Evolutionary conservation across 164 flowering plant species (phyloP).

Genomic region (Dillenia turbinata): DNA sequence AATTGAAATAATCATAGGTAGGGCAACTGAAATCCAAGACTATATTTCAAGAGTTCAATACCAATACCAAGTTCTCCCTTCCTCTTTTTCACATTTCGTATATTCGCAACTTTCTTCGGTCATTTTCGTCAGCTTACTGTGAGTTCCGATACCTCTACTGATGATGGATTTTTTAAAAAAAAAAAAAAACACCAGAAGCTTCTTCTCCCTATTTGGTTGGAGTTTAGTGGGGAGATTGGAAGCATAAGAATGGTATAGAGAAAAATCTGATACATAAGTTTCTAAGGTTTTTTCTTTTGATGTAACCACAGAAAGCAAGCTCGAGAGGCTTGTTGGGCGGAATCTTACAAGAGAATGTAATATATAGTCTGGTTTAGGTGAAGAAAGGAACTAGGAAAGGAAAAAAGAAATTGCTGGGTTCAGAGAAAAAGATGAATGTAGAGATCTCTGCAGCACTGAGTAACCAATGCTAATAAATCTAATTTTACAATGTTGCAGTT

Average conservation of each 20-base stretch:
- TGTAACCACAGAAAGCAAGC: constrained; percentile 17
- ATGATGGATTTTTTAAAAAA: too few species aligned
- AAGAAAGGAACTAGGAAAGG: background rate
- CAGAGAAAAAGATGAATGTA: constrained; percentile 1
- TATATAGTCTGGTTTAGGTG: constrained; percentile 12
- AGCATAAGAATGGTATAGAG: constrained; percentile 9
- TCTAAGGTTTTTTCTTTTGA: background rate
- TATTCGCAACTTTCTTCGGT: background rate
- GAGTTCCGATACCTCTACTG: constrained; percentile 5
- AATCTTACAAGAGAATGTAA: constrained; percentile 15
- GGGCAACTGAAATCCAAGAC: too few species aligned
- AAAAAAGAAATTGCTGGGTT: constrained; percentile 1
- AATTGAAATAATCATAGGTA: too few species aligned
- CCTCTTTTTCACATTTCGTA: background rate
- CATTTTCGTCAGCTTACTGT: background rate
- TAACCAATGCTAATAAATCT: constrained; percentile 1
- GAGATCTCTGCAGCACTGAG: constrained; percentile 12
- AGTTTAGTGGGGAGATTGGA: constrained; percentile 10
- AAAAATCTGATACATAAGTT: constrained; percentile 13
- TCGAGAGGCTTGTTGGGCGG: constrained; percentile 3
- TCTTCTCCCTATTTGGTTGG: constrained; percentile 6
- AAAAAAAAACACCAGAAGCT: constrained; percentile 9
- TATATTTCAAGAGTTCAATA: constrained; percentile 2
- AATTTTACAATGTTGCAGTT: background rate
- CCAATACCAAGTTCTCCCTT: constrained; percentile 2